Conservation (phyloP, 2,329 filamentous ascomycete species). For the Claviceps fusiformis region DNA sequence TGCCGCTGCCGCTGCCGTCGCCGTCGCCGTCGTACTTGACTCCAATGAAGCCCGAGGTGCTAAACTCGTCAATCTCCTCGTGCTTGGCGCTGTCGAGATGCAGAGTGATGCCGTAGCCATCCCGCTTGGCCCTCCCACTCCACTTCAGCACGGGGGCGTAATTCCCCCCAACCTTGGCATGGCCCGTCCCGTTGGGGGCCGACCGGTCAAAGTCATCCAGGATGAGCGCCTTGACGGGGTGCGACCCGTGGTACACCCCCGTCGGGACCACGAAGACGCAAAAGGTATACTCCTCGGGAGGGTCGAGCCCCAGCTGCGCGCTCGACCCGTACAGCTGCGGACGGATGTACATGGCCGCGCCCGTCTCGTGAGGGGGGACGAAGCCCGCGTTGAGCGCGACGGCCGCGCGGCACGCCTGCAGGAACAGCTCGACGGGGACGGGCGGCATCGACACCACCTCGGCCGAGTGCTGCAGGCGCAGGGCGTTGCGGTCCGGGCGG, state of each 20-base stretch:
- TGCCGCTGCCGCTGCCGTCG: slow-evolving; percentile 23
- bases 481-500: slow-evolving; percentile 73
- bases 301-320: slow-evolving; percentile 73
- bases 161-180: slow-evolving; percentile 91
- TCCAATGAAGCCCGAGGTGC: slow-evolving; percentile 85
- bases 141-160: slow-evolving; percentile 85
- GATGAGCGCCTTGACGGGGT: slow-evolving; percentile 77
- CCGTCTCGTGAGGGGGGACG: slow-evolving; percentile 79
- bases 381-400: slow-evolving; percentile 81
- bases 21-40: slow-evolving; percentile 44
- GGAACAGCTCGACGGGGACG: slow-evolving; percentile 64
- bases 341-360: slow-evolving; percentile 84
- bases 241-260: slow-evolving; percentile 83
- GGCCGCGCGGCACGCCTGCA: slow-evolving; percentile 63
- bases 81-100: slow-evolving; percentile 79
- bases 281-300: slow-evolving; percentile 87
- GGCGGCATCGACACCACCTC: slow-evolving; percentile 71
- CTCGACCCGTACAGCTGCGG: slow-evolving; percentile 78
- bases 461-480: slow-evolving; percentile 72
- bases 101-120: slow-evolving; percentile 87
- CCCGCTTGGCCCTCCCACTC: slow-evolving; percentile 64
- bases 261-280: slow-evolving; percentile 82
- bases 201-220: slow-evolving; percentile 88
- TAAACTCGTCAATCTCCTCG: slow-evolving; percentile 88
- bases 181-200: slow-evolving; percentile 80